Evolutionary conservation across 495 filamentous ascomycete species (phyloP).

Genomic region (Penicillium canescens): DNA sequence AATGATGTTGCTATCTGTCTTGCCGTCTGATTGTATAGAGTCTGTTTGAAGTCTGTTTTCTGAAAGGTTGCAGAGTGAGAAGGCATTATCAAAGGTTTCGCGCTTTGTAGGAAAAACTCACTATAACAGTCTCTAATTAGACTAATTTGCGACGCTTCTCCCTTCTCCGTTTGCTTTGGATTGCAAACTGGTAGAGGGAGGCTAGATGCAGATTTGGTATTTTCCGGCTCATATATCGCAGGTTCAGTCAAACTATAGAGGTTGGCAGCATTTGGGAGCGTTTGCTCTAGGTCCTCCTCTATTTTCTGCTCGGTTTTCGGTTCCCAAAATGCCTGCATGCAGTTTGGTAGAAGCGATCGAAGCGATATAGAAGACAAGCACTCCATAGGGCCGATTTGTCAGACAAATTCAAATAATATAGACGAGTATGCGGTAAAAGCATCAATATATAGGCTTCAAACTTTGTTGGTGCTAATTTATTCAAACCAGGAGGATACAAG

Average conservation of each 20-base stretch:
- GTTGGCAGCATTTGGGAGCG: not conserved
- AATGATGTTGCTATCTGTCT: not conserved
- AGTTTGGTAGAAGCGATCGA: not conserved
- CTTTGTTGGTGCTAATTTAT: not conserved
- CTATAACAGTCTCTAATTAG: not conserved
- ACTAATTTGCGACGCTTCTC: not conserved
- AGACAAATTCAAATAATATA: not conserved
- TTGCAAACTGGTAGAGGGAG: conserved; percentile 1
- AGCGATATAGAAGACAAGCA: not conserved
- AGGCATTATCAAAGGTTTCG: not conserved
- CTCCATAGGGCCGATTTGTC: not conserved
- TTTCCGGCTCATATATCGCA: conserved; percentile 1
- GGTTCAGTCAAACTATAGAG: conserved; percentile 1
- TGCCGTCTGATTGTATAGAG: not conserved
- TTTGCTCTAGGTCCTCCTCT: not conserved
- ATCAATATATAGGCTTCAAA: not conserved
- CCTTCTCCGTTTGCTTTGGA: not conserved
- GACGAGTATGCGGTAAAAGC: not conserved
- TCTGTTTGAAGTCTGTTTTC: not conserved
- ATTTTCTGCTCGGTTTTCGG: not conserved
- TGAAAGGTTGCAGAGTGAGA: not conserved
- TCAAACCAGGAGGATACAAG: not conserved
- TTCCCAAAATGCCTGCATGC: not conserved
- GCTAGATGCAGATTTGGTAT: not conserved
- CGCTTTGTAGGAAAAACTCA: not conserved